phyloP scores from a whole-genome alignment of 2,329 filamentous ascomycete species.

The Chaetomiaceae sp. region DNA sequence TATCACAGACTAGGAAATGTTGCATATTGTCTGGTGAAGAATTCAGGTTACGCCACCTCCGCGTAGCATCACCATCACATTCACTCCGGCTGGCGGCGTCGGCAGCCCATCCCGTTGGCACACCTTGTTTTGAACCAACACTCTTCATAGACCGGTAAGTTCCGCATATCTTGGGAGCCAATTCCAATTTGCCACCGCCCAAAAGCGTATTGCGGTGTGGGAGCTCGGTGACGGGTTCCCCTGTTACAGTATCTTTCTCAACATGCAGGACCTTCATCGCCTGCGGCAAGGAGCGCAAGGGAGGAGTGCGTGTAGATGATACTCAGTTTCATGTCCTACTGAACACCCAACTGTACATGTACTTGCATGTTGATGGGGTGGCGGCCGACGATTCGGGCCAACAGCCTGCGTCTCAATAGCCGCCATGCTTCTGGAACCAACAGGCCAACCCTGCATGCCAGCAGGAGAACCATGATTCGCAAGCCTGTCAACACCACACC shows the following conservation, averaged over 20 bases:
- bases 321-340: background rate
- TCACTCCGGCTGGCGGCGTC: background rate
- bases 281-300: background rate
- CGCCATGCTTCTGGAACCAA: conserved; percentile 15
- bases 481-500: background rate
- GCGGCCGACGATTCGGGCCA: background rate
- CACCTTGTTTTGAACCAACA: background rate
- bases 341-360: background rate
- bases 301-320: background rate
- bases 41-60: too few relatives aligned
- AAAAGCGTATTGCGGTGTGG: background rate
- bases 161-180: too few relatives aligned
- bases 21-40: too few relatives aligned
- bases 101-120: background rate
- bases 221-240: background rate
- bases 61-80: too few relatives aligned
- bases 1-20: too few relatives aligned
- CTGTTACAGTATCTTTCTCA: background rate
- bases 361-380: background rate
- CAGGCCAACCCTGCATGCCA: conserved; percentile 8
- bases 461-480: background rate
- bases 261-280: background rate
- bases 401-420: conserved; percentile 15
- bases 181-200: background rate
- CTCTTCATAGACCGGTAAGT: background rate